Conservation (phyloP, 768 basidiomycete species). For the Gloeostereum incarnatum region DNA sequence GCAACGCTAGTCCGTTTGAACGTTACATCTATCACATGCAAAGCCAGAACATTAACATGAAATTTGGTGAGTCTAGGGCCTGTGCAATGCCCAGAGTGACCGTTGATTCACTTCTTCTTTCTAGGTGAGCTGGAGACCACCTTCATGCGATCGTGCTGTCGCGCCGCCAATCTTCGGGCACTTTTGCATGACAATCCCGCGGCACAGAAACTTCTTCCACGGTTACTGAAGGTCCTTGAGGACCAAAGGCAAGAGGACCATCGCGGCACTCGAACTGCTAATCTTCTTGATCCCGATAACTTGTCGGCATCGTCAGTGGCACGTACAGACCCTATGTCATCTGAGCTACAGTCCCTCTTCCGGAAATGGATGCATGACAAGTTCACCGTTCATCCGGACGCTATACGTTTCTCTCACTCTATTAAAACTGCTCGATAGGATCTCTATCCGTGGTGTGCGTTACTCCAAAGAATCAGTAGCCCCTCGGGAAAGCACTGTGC, state of each 20-base stretch:
- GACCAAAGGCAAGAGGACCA: constrained; percentile 9
- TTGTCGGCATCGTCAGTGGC: too few species aligned
- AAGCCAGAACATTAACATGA: constrained; percentile 14
- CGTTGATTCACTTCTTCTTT: not conserved
- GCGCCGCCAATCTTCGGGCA: constrained; percentile 8
- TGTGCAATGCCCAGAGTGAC: not conserved
- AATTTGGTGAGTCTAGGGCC: constrained; percentile 8
- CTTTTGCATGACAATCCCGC: constrained; percentile 8
- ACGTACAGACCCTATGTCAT: too few species aligned
- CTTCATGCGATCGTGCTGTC: constrained; percentile 6
- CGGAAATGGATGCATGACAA: too few species aligned
- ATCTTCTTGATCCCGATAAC: too few species aligned
- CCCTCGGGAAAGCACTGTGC: too few species aligned
- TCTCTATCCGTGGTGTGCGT: too few species aligned
- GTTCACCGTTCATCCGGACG: too few species aligned
- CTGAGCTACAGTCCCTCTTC: too few species aligned
- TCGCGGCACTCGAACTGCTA: too few species aligned
- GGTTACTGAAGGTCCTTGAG: constrained; percentile 7
- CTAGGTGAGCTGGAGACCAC: constrained; percentile 12
- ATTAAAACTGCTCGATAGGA: too few species aligned
- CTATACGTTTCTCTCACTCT: too few species aligned
- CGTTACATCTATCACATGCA: constrained; percentile 17
- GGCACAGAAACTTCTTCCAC: constrained; percentile 1
- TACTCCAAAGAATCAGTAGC: too few species aligned
- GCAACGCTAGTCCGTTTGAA: constrained; percentile 19